Conservation (phyloP, 257 asterid species). For the Scutellaria minor region DNA sequence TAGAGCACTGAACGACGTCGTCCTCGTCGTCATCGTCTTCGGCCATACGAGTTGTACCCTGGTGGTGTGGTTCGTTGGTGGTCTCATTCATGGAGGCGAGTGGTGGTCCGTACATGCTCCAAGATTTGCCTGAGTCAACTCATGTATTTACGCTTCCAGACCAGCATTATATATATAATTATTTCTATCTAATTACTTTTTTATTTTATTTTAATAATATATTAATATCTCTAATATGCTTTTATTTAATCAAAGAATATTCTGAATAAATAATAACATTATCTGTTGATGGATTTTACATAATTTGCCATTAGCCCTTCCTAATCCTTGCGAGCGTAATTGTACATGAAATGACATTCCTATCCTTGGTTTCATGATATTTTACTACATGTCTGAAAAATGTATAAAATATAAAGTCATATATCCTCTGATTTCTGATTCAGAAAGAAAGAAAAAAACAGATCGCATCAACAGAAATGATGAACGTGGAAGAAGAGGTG, state of each 20-base stretch:
- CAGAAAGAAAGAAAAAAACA: neutral
- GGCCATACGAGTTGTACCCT: slow-evolving; percentile 42
- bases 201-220: neutral
- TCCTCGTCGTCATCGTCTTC: slow-evolving; percentile 53
- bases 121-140: slow-evolving; percentile 45
- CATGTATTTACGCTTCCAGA: slow-evolving; percentile 27
- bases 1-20: slow-evolving; percentile 53
- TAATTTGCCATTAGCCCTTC: slow-evolving; percentile 1
- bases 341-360: neutral
- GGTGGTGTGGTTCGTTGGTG: slow-evolving; percentile 51
- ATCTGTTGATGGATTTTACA: neutral
- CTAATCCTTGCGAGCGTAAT: neutral
- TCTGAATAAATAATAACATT: neutral
- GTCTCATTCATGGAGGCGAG: slow-evolving; percentile 56
- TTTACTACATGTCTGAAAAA: no score
- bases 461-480: slow-evolving; percentile 31
- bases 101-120: slow-evolving; percentile 59
- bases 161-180: neutral
- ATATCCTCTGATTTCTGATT: neutral
- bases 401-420: no score
- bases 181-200: no score
- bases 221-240: neutral
- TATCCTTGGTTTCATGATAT: neutral
- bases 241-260: neutral
- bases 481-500: slow-evolving; percentile 98